Base-by-base conservation (phyloP, 1,139 yeast genomes). In the Kodamaea derodonti region DNA sequence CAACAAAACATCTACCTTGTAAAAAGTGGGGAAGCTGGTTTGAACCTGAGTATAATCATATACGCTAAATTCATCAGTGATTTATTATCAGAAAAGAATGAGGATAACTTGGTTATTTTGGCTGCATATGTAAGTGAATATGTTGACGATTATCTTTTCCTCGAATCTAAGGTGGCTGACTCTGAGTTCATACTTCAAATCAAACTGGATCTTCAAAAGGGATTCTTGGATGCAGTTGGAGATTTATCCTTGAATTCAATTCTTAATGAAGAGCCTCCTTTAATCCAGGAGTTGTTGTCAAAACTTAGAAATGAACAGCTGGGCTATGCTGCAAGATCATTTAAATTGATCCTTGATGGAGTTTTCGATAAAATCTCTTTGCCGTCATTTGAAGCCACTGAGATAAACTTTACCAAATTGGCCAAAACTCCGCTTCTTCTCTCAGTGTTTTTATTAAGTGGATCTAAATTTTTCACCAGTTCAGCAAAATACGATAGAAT, bases 401-500 rank as follows among this genome's bases (percentile, higher is more conserved):
- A 44, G 30, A 54, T 54, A 35, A 57, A 51, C 35, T 67, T 54
- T 57, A 68, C 50, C 40, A 53, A 45, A 44, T 44, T 62, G 34
- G 52, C 48, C 20, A 62, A 50, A 33, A 48, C 43, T 2, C 71
- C 76, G 1, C 41, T 73, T 16, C 54, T 58, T 37, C 53, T 72
- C 15, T 60, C 69, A 1, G 54, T 69, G 0, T 36, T 77, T 6
- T 43, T 76, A 2, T 50, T 60, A 2, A 58, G 72, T 6, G 46
- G 66, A 4, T 49, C 64, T 2, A 62, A 64, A 13, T 65, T 70
- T 37, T 45, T 69, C 12, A 39, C 59, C 0, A 38, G 43, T 9
- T 48, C 65, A 2, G 43, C 57, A 2, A 55, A 58, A 26, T 63
- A 72, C 35, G 80, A 72, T 17, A 66, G 80, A 41, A 46, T 75